Evolutionary conservation across 176 grass and related monocot genomes (phyloP).

Genomic region (Hyparrhenia diplandra): DNA sequence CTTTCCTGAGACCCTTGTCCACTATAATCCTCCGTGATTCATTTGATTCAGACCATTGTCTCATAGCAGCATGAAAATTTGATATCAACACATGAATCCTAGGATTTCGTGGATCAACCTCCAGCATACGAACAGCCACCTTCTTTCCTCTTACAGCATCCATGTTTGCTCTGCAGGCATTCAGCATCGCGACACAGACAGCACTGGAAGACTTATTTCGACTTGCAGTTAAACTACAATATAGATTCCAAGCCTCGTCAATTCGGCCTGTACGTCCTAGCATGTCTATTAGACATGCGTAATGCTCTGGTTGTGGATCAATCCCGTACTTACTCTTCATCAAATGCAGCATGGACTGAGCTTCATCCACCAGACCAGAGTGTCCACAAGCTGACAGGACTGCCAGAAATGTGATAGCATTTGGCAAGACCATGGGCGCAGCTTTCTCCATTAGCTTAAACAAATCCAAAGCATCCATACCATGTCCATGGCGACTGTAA

Average conservation of each 20-base stretch:
- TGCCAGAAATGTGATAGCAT: constrained; percentile 55
- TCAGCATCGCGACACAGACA: constrained; percentile 52
- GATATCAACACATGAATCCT: constrained; percentile 48
- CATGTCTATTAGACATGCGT: constrained; percentile 54
- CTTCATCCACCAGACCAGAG: constrained; percentile 57
- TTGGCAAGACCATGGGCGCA: constrained; percentile 38
- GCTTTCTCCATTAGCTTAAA: constrained; percentile 48
- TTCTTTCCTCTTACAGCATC: constrained; percentile 54
- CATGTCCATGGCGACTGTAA: constrained; percentile 40
- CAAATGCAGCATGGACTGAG: constrained; percentile 25
- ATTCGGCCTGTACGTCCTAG: constrained; percentile 50
- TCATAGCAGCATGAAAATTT: constrained; percentile 46
- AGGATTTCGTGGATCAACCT: constrained; percentile 44
- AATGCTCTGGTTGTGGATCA: constrained; percentile 49
- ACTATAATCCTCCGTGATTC: constrained; percentile 39
- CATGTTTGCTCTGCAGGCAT: constrained; percentile 43
- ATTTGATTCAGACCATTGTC: constrained; percentile 41
- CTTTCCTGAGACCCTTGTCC: constrained; percentile 50
- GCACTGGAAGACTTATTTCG: constrained; percentile 17
- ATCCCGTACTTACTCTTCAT: constrained; percentile 55
- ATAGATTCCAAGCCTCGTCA: constrained; percentile 64
- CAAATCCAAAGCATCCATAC: constrained; percentile 36
- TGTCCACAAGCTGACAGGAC: constrained; percentile 62
- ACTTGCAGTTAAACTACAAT: constrained; percentile 25
- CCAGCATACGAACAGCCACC: constrained; percentile 38